Evolutionary conservation across 805 yeast species (phyloP), one percentile per base, ranked within the genome.

Genomic region (Lipomyces yamanashiensis): DNA sequence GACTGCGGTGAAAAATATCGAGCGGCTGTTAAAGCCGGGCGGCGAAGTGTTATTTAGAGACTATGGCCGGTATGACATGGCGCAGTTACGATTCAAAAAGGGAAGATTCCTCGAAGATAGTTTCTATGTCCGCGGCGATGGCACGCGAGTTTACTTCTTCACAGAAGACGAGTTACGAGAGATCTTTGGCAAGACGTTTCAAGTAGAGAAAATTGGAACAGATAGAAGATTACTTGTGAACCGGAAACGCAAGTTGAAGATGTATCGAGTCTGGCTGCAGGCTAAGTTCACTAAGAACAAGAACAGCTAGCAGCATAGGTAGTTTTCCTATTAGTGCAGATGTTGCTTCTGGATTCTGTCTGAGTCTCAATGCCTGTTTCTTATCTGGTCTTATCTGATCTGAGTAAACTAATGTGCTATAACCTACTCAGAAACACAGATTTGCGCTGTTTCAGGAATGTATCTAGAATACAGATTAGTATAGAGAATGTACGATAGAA

Each of bases 221-320:
- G 99, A 95, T 78, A 84, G 97, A 74, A 80, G 99, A 71, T 80
- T 95, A 71, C 79, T 95, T 68, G 98, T 95, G 28, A 95, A 95
- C 75, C 82, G 99, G 72, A 92, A 93, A 77, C 87, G 93, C 74
- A 89, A 89, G 75, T 78, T 95, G 68, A 95, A 95, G 77, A 95
- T 95, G 99, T 95, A 90, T 75, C 82, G 99, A 72, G 90, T 92
- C 63, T 95, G 99, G 99, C 78, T 95, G 61, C 99, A 95, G 78
- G 98, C 95, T 0, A 92, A 90, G 33, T 93, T 93, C 74, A 82
- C 79, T 59, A 77, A 73, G 37, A 28, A 15, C 23, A 1, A 19
- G n/a, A 17, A 19, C n/a, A n/a, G n/a, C n/a, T n/a, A n/a, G n/a
- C n/a, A n/a, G n/a, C n/a, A n/a, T n/a, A n/a, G n/a, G n/a, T n/a